These are phyloP conservation scores for Russula virescens DNA, from an alignment of 768 basidiomycete species.

Conservation along the genomic window DNA sequence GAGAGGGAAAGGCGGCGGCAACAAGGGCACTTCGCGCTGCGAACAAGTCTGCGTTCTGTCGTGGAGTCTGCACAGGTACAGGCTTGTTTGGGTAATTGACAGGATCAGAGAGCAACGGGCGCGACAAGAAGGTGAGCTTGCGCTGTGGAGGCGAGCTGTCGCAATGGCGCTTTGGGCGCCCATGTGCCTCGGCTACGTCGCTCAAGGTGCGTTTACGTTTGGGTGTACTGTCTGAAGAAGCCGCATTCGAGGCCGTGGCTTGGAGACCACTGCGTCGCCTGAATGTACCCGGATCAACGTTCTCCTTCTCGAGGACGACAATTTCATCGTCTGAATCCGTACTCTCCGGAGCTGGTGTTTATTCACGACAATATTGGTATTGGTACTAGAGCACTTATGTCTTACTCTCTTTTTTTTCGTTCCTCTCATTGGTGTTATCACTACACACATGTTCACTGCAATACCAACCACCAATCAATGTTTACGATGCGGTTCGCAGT, in stretches of 20 bases:
- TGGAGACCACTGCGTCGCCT: constrained; percentile 31
- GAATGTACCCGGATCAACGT: constrained; percentile 50
- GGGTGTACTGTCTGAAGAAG: constrained; percentile 2
- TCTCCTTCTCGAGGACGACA: constrained; percentile 64
- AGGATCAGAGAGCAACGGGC: constrained; percentile 24
- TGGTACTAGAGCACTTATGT: not conserved
- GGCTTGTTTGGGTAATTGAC: not conserved
- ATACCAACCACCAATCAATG: too few relatives aligned
- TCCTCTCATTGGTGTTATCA: not conserved
- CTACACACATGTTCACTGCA: not conserved
- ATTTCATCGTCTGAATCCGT: constrained; percentile 46
- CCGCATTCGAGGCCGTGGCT: not conserved
- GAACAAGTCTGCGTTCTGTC: constrained; percentile 20
- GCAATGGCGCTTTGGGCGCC: constrained; percentile 38
- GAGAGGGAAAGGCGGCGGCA: constrained; percentile 19
- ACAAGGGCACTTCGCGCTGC: constrained; percentile 21
- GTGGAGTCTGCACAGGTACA: constrained; percentile 3
- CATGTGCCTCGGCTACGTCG: constrained; percentile 63
- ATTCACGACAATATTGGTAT: constrained; percentile 1
- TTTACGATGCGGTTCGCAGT: too few relatives aligned
- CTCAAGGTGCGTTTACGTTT: constrained; percentile 56
- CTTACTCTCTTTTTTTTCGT: not conserved
- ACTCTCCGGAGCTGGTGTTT: constrained; percentile 6
- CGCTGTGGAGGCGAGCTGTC: constrained; percentile 26
- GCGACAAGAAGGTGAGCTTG: constrained; percentile 18